A percentile compares a stretch with the other conserved stretches of the same genome.
These are phyloP conservation scores for Sclerotinia spermophila DNA, from an alignment of 2,329 filamentous ascomycete species.

Conservation along the genomic window DNA sequence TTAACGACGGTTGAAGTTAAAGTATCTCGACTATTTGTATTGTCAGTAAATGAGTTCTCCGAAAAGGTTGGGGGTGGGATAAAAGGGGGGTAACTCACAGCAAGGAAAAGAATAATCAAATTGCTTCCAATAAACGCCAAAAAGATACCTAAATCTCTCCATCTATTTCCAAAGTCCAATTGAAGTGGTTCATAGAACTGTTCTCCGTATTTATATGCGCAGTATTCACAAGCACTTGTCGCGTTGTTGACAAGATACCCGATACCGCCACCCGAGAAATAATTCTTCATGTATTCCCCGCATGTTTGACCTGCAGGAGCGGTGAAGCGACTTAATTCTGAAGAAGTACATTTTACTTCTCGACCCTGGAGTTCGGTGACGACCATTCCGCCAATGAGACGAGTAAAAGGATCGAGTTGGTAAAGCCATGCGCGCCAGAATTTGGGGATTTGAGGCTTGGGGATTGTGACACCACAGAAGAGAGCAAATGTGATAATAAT, in stretches of 20 bases:
- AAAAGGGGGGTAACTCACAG: slow-evolving; percentile 30
- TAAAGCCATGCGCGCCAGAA: slow-evolving; percentile 83
- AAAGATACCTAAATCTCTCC: slow-evolving; percentile 81
- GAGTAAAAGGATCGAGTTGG: slow-evolving; percentile 78
- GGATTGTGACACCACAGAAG: slow-evolving; percentile 85
- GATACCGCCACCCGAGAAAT: slow-evolving; percentile 63
- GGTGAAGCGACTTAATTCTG: slow-evolving; percentile 65
- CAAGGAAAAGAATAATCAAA: slow-evolving; percentile 59
- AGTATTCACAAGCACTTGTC: slow-evolving; percentile 71
- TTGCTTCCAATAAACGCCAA: slow-evolving; percentile 74
- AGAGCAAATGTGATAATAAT: slow-evolving; percentile 78
- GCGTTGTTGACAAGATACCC: slow-evolving; percentile 69
- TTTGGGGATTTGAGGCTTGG: slow-evolving; percentile 69
- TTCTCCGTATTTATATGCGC: slow-evolving; percentile 74
- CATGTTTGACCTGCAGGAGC: slow-evolving; percentile 65
- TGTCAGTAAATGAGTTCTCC: slow-evolving; percentile 20
- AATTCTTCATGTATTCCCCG: slow-evolving; percentile 69
- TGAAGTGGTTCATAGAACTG: slow-evolving; percentile 70
- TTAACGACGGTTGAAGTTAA: slow-evolving; percentile 46
- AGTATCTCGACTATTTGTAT: slow-evolving; percentile 36
- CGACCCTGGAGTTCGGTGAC: slow-evolving; percentile 70
- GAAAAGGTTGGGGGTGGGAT: no score
- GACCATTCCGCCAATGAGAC: slow-evolving; percentile 75
- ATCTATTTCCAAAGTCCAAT: slow-evolving; percentile 65
- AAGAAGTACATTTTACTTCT: slow-evolving; percentile 55